Base-by-base conservation (phyloP, 305 asterid genomes). In the Fraxinus xanthoxyloides region DNA sequence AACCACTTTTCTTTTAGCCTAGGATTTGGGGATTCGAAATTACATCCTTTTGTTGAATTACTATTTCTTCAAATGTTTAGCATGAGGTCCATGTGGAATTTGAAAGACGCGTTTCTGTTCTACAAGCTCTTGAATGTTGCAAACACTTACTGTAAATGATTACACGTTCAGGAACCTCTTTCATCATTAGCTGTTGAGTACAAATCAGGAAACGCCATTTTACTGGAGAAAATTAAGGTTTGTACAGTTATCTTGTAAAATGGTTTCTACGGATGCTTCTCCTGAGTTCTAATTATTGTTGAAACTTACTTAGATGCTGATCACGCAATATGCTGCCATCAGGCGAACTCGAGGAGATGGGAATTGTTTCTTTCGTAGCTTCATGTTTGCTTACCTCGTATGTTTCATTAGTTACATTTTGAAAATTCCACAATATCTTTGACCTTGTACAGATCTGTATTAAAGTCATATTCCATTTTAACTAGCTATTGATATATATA, bases 311-410 rank as follows among this genome's bases (percentile, higher is more conserved):
- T 92, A 96, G 99, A 87, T 92, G 85, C 90, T 96, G 83, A 87
- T 82, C 9, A 93, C 89, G 81, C 92, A 90, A 77, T 96, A 92
- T 89, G 92, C 92, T 56, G 95, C 92, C 79, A 90, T 96, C 72
- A 93, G 99, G 91, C 91, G 98, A 79, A 87, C 98, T 23, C 87
- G 98, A 30, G 99, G 99, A 82, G 98, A 96, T 84, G 98, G 98
- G 83, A 96, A 96, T 76, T 94, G 99, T 87, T 96, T 96, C 89
- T 95, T 95, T 83, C 97, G 99, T 74, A 83, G 98, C 90, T 96
- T 96, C 92, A 94, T 96, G 99, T 94, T 96, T 89, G 90, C 95
- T 77, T 94, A 93, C 90, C 97, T 96, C 54, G 98, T 96, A 91
- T 80, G 95, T 77, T 59, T n/a, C 43, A 7, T 63, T 23, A 4